phyloP scores from a whole-genome alignment of 2,329 filamentous ascomycete species.

The Trichoderma hamatum region DNA sequence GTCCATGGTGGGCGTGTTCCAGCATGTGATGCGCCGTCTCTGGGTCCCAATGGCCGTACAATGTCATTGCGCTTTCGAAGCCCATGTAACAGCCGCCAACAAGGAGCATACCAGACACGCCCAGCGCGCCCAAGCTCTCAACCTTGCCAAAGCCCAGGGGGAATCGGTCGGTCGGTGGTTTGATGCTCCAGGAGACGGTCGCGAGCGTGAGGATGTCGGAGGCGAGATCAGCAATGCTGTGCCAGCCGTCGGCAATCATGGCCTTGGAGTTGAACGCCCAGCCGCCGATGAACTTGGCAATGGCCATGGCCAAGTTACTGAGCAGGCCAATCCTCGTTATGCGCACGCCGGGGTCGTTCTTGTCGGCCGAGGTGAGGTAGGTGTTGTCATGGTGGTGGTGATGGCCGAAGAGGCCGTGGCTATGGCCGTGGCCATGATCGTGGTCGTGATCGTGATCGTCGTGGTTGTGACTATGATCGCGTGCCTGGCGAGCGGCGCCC shows the following conservation, averaged over 20 bases:
- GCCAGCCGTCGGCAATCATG: constrained; percentile 90
- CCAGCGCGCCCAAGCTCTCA: constrained; percentile 92
- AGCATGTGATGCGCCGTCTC: constrained; percentile 68
- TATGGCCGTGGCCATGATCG: constrained; percentile 37
- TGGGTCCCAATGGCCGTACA: constrained; percentile 74
- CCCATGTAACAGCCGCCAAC: constrained; percentile 92
- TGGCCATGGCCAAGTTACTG: constrained; percentile 91
- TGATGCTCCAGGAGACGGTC: constrained; percentile 91
- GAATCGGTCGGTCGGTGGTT: constrained; percentile 79
- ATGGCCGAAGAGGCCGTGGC: constrained; percentile 54
- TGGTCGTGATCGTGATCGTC: constrained; percentile 89
- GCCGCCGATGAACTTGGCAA: constrained; percentile 89
- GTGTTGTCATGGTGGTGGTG: constrained; percentile 86
- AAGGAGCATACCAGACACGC: constrained; percentile 88
- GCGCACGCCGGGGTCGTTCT: constrained; percentile 68
- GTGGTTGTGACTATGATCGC: constrained; percentile 55
- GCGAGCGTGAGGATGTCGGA: constrained; percentile 93
- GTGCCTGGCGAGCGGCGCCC: constrained; percentile 40
- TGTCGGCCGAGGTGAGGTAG: constrained; percentile 86
- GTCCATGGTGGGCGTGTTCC: constrained; percentile 53
- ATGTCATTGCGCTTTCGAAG: constrained; percentile 67
- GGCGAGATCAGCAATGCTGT: constrained; percentile 91
- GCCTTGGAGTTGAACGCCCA: constrained; percentile 95
- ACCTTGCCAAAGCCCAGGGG: constrained; percentile 95
- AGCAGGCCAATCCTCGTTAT: constrained; percentile 64